Evolutionary conservation across 1,284 basidiomycete species (phyloP).

Genomic region (Rhodotorula sp.): DNA sequence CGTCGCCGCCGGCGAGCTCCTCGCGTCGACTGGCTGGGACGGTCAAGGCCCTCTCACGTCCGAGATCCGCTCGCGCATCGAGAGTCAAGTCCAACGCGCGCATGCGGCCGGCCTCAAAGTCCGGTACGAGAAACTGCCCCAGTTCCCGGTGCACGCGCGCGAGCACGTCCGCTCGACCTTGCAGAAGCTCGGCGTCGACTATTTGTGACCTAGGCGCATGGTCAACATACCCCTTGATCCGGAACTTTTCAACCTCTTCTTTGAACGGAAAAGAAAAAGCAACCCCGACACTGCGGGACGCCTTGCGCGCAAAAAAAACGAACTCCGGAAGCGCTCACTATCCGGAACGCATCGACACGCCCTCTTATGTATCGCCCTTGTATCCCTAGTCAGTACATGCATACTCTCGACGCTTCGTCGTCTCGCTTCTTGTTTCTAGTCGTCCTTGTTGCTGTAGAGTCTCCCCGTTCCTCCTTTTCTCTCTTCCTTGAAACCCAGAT

Average conservation of each 20-base stretch:
- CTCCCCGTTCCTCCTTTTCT: background rate
- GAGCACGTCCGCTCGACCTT: constrained; percentile 4
- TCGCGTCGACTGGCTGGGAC: constrained; percentile 23
- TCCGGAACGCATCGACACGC: too few relatives aligned
- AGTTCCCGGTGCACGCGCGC: constrained; percentile 16
- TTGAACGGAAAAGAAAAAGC: too few relatives aligned
- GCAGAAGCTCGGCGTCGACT: constrained; percentile 11
- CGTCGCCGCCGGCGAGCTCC: constrained; percentile 17
- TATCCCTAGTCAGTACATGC: too few relatives aligned
- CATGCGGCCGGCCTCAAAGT: constrained; percentile 11
- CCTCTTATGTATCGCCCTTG: too few relatives aligned
- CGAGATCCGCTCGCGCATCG: constrained; percentile 5
- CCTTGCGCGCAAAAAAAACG: too few relatives aligned
- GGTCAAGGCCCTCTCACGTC: background rate
- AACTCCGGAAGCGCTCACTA: too few relatives aligned
- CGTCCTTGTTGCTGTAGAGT: background rate
- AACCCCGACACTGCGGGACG: too few relatives aligned
- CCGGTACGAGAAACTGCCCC: constrained; percentile 19
- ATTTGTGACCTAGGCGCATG: background rate
- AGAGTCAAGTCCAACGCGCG: constrained; percentile 12
- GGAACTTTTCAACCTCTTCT: too few relatives aligned
- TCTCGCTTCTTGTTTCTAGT: background rate
- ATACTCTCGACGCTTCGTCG: background rate
- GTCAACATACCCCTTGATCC: too few relatives aligned
- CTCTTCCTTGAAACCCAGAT: background rate